These are phyloP conservation scores for Calycina herbarum DNA, from an alignment of 2,329 filamentous ascomycete species.

Conservation along the genomic window DNA sequence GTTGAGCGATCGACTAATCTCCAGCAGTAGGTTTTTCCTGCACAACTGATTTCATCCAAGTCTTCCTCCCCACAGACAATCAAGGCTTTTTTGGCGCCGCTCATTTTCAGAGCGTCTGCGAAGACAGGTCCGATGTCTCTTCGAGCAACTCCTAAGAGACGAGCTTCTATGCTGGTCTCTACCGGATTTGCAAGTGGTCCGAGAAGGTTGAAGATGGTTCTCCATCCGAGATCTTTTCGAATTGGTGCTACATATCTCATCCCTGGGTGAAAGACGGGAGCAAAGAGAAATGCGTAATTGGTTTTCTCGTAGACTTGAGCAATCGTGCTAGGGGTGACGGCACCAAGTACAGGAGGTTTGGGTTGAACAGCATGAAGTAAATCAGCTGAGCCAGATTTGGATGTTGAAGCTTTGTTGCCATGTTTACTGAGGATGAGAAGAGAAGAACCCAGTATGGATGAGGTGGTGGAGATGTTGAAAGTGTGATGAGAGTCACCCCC, in stretches of 20 bases:
- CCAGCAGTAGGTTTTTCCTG: constrained; percentile 88
- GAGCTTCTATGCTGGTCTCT: constrained; percentile 80
- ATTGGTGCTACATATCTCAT: constrained; percentile 88
- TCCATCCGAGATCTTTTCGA: constrained; percentile 84
- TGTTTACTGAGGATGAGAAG: constrained; percentile 89
- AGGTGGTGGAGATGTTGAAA: constrained; percentile 96
- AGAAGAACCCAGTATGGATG: constrained; percentile 87
- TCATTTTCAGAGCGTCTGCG: constrained; percentile 75
- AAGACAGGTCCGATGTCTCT: constrained; percentile 86
- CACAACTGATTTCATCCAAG: constrained; percentile 92
- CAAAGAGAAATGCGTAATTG: constrained; percentile 95
- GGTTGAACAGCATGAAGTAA: constrained; percentile 76
- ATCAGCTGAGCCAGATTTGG: constrained; percentile 92
- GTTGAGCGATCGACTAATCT: constrained; percentile 58
- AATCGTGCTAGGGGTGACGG: constrained; percentile 72
- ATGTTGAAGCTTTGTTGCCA: constrained; percentile 93
- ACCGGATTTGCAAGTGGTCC: constrained; percentile 91
- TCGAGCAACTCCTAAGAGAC: constrained; percentile 90
- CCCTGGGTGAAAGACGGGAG: constrained; percentile 92
- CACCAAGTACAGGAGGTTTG: constrained; percentile 69
- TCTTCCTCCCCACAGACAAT: constrained; percentile 94
- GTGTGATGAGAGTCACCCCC: constrained; percentile 96
- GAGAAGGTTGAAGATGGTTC: constrained; percentile 96
- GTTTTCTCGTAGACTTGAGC: constrained; percentile 70
- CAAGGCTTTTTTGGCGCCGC: constrained; percentile 78